phyloP scores from a whole-genome alignment of 129 eudicot genomes.

The Chrysanthemum makinoi region DNA sequence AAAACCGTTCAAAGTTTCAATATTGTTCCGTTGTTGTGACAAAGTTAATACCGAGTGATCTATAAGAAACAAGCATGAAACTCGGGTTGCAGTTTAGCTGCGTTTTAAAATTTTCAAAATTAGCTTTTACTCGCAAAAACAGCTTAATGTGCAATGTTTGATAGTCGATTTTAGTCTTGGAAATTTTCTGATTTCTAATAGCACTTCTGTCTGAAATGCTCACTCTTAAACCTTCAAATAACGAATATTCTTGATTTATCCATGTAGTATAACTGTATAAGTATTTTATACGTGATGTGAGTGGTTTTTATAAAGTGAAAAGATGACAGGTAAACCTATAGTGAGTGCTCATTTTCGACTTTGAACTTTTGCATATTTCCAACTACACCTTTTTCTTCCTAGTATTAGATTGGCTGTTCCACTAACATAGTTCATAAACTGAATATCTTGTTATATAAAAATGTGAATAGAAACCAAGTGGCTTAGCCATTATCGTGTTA shows the following conservation, averaged over 20 bases:
- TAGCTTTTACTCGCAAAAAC: conserved; percentile 7
- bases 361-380: conserved; percentile 22
- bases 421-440: conserved; percentile 18
- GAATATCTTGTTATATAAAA: conserved; percentile 23
- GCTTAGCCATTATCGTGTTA: conserved; percentile 26
- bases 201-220: conserved; percentile 19
- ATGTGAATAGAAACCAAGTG: conserved; percentile 15
- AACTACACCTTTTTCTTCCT: conserved; percentile 18
- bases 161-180: neutral
- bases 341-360: conserved; percentile 25
- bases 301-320: conserved; percentile 18
- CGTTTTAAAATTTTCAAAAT: too few species aligned
- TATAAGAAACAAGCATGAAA: too few species aligned
- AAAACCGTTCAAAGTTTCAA: too few species aligned
- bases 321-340: conserved; percentile 4
- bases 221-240: conserved; percentile 5
- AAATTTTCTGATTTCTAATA: neutral
- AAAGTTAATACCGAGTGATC: too few species aligned
- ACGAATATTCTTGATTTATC: conserved; percentile 25
- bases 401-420: conserved; percentile 24
- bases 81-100: too few species aligned
- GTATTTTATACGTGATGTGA: conserved; percentile 16
- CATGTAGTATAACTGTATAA: conserved; percentile 23
- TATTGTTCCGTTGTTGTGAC: too few species aligned
- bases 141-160: neutral